Base-by-base conservation (phyloP, 352 stramenopile genomes). In the Pythium dissimile region DNA sequence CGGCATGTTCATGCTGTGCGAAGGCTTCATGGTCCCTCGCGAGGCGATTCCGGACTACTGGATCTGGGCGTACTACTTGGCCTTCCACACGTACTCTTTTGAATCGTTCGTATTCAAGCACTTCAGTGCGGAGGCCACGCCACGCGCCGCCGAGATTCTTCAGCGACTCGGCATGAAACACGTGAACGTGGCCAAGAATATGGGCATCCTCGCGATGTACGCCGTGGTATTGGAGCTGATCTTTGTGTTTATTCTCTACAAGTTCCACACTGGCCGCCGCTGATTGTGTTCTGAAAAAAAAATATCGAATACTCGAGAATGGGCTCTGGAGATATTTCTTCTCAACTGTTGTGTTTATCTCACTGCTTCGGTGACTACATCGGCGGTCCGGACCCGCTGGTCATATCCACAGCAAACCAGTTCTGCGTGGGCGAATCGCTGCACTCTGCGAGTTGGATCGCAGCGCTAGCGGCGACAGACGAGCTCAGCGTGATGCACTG, bases 1-100 rank as follows among this genome's bases (percentile, higher is more conserved):
- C 45, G 87, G 86, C 37, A 89, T 96, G 65, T 91, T 94, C 41
- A 94, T 92, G 77, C 75, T 93, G 12, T 89, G 80, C 48, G 80
- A 94, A 61, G 88, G 86, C n/a, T 94, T 95, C 30, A 52, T 81
- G 38, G 73, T 71, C 11, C 67, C 74, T 15, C 73, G 84, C 62
- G 10, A 50, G 15, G 13, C 43, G 43, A 86, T 88, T 32, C 71
- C 71, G 16, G 38, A 57, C 24, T 74, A 69, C 47, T 72, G 77
- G 57, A 73, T 67, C 18, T 88, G 78, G 78, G 61, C 54, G 7
- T 76, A 86, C 56, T 84, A 85, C 63, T 30, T 85, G 45, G 67
- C 69, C 15, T 84, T 88, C 65, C 77, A 84, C 64, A 71, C 72
- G 35, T 88, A 84, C 51, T 68, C 62, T 24, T 84, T 88, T 59